phyloP scores from a whole-genome alignment of 164 flowering plant species.

The Sextonia rubra region DNA sequence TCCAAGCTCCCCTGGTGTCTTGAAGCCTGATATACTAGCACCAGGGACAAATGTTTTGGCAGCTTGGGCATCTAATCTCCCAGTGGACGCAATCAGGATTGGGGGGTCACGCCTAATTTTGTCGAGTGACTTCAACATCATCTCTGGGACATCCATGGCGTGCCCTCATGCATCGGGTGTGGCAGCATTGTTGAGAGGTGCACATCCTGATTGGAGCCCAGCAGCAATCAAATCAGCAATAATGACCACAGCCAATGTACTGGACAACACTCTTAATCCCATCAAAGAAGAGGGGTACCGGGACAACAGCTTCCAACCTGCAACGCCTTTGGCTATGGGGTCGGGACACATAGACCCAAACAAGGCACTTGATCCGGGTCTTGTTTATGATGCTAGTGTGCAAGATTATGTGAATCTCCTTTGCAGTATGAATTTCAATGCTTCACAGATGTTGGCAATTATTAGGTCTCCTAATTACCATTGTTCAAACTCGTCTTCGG shows the following conservation, averaged over 20 bases:
- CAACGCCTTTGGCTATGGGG: conserved; percentile 61
- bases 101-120: background rate
- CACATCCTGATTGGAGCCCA: conserved; percentile 67
- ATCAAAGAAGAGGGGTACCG: conserved; percentile 30
- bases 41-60: conserved; percentile 44
- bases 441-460: conserved; percentile 36
- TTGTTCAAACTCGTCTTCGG: conserved; percentile 38
- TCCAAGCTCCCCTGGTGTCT: conserved; percentile 6
- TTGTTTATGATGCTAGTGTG: conserved; percentile 38
- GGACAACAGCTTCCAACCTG: background rate
- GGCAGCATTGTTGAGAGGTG: conserved; percentile 51
- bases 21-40: conserved; percentile 31
- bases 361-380: conserved; percentile 70
- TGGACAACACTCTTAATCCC: conserved; percentile 38
- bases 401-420: conserved; percentile 51
- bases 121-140: conserved; percentile 37
- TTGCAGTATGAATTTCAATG: conserved; percentile 49
- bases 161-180: conserved; percentile 68
- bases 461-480: conserved; percentile 22
- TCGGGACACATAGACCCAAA: conserved; percentile 64
- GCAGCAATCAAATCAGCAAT: conserved; percentile 72
- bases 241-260: conserved; percentile 51
- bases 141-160: conserved; percentile 74
- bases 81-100: background rate
- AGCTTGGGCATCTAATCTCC: conserved; percentile 24